Evolutionary conservation across 768 basidiomycete genomes (phyloP), one percentile per base, ranked within the genome.

Genomic region (Lactarius sanguifluus): DNA sequence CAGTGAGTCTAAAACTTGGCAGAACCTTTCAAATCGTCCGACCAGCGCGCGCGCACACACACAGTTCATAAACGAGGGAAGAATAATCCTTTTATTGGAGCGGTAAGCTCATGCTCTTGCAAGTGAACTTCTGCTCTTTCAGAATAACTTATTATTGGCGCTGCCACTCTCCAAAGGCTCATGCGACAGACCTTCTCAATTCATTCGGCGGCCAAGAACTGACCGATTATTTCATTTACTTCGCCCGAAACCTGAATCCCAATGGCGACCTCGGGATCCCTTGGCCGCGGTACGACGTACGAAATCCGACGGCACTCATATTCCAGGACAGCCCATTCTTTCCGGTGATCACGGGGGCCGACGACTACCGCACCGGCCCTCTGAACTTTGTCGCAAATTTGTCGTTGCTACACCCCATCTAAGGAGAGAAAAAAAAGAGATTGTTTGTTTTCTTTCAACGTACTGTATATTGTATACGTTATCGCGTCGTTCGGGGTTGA

Each of bases 321-420:
- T 67, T 67, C 36, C 50, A 60, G 28, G 62, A 67, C 36, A 56
- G 61, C 15, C 16, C 23, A 36, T 16, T 67, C 30, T 55, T 63
- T 45, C 61, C 36, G 9, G 5, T 67, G 18, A 50, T 59, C 41
- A 3, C 41, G 20, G 57, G 25, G 20, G 2, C 28, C 40, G 66
- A 67, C 16, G 18, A 67, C 52, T 67, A 67, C 56, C 66, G 66
- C 43, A 4, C 20, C 28, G 2, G 25, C n/a, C 52, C 66, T 45
- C 41, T 67, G 57, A 12, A 63, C 7, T 67, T 64, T 32, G 58
- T 55, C 15, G 34, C 57, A 30, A 67, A 67, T 38, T 40, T 67
- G 23, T 67, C 66, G 9, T 54, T 67, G 61, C 25, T 63, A 32
- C 52, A 64, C 58, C 66, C 66, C 12, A 67, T 67, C 50, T 67